Percentiles rank a stretch among this genome's conserved stretches.
phyloP scores from a whole-genome alignment of 179 eudicot species.

The Nepenthes alata region DNA sequence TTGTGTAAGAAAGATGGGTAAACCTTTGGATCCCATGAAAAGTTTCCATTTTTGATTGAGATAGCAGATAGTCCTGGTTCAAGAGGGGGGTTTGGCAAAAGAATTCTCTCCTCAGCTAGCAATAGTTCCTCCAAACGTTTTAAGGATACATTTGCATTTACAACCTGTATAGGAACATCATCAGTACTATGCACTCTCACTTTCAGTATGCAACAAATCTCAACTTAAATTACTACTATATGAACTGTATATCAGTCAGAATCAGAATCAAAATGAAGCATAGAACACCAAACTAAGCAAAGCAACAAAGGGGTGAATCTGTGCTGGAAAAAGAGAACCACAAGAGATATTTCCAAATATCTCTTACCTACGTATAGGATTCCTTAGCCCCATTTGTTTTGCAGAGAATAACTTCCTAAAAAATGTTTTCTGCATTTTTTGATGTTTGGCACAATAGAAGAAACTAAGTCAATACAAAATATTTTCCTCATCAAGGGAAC shows the following conservation, averaged over 20 bases:
- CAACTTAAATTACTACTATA: background rate
- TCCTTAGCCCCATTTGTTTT: too few relatives aligned
- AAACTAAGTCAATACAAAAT: too few relatives aligned
- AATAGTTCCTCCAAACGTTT: slow-evolving; percentile 74
- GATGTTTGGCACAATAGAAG: too few relatives aligned
- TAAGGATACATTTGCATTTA: slow-evolving; percentile 77
- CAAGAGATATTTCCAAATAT: background rate
- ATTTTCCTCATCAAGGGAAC: too few relatives aligned
- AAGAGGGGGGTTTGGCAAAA: slow-evolving; percentile 65
- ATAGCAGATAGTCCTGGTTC: slow-evolving; percentile 60
- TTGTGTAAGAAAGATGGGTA: background rate
- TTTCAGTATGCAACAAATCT: background rate
- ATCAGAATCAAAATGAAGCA: background rate
- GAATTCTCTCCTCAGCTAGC: slow-evolving; percentile 65
- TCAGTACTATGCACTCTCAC: background rate
- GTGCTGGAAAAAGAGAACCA: background rate
- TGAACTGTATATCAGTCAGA: background rate
- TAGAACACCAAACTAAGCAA: background rate
- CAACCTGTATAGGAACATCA: slow-evolving; percentile 30
- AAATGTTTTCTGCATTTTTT: too few relatives aligned
- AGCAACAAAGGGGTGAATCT: background rate
- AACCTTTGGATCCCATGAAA: slow-evolving; percentile 81
- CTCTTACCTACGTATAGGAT: too few relatives aligned
- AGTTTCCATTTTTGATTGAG: slow-evolving; percentile 56
- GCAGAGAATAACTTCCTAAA: too few relatives aligned